Conservation (phyloP, 2,329 filamentous ascomycete species). For the Kalaharituber pfeilii region DNA sequence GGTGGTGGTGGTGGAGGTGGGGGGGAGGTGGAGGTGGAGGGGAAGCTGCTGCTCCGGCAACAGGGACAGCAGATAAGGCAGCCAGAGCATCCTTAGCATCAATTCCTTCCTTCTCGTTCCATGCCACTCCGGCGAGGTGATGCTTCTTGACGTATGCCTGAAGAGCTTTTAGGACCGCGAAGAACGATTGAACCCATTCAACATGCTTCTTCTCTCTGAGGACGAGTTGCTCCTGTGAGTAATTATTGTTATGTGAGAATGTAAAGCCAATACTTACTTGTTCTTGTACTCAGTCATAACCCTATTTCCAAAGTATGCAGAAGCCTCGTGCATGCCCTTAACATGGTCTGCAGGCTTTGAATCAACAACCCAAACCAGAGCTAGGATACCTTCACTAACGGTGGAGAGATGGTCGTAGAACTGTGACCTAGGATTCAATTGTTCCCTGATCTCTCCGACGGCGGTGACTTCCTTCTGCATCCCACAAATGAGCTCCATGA, state of each 20-base stretch:
- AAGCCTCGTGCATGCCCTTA: slow-evolving; percentile 61
- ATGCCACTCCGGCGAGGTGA: slow-evolving; percentile 60
- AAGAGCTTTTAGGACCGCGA: slow-evolving; percentile 72
- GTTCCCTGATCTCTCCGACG: slow-evolving; percentile 65
- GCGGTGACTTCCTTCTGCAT: slow-evolving; percentile 67
- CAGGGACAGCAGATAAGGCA: slow-evolving; percentile 26
- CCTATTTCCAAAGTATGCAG: slow-evolving; percentile 88
- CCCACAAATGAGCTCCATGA: slow-evolving; percentile 66
- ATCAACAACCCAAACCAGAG: slow-evolving; percentile 77
- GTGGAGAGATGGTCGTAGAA: slow-evolving; percentile 69
- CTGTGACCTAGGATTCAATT: slow-evolving; percentile 50
- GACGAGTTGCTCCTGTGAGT: not conserved
- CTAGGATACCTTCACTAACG: slow-evolving; percentile 76
- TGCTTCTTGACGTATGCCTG: slow-evolving; percentile 69
- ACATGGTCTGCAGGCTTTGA: slow-evolving; percentile 74
- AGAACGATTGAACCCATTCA: slow-evolving; percentile 85
- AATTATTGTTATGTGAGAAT: not conserved
- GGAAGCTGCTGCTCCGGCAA: slow-evolving; percentile 20
- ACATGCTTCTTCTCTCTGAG: slow-evolving; percentile 58
- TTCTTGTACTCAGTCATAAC: slow-evolving; percentile 84
- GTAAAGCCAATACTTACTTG: slow-evolving; percentile 40
- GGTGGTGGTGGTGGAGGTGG: slow-evolving; percentile 46
- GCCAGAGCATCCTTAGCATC: slow-evolving; percentile 54
- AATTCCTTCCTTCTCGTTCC: slow-evolving; percentile 63
- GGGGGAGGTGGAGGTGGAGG: slow-evolving; percentile 28